Evolutionary conservation across 2,329 filamentous ascomycete species (phyloP).

Genomic region (Chaetomiaceae sp.): DNA sequence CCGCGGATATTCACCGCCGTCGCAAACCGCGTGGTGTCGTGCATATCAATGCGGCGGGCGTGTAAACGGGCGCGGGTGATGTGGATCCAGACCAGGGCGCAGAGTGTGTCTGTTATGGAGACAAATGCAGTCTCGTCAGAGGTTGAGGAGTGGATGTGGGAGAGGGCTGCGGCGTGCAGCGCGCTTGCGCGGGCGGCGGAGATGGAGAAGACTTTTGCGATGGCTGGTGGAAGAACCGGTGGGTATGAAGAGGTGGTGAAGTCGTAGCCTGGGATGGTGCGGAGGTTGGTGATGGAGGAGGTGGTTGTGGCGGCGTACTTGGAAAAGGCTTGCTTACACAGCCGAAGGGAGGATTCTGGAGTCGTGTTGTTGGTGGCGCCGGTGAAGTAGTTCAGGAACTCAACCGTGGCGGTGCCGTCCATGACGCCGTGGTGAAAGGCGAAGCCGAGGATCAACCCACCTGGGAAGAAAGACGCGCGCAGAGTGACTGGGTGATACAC

Average conservation of each 20-base stretch:
- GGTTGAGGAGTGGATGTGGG: neutral
- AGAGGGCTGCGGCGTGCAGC: neutral
- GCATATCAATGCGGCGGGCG: neutral
- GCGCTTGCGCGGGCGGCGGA: neutral
- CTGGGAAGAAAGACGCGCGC: neutral
- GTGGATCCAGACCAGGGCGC: constrained; percentile 9
- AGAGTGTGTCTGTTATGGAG: constrained; percentile 1
- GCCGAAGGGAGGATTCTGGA: neutral
- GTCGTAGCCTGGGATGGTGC: constrained; percentile 2
- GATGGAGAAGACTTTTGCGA: constrained; percentile 10
- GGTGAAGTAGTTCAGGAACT: constrained; percentile 7
- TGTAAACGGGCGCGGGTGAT: constrained; percentile 9
- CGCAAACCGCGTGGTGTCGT: constrained; percentile 3
- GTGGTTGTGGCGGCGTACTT: neutral
- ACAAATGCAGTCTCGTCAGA: neutral
- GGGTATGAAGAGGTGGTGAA: neutral
- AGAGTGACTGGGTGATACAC: constrained; percentile 4
- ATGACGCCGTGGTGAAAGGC: constrained; percentile 13
- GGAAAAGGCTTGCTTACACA: neutral
- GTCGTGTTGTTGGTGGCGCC: neutral
- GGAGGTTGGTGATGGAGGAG: neutral
- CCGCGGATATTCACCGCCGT: constrained; percentile 9
- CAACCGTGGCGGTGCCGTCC: neutral
- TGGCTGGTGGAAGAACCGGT: neutral
- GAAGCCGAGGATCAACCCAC: constrained; percentile 15